Conservation (phyloP, 768 basidiomycete genomes). For the Hebeloma cylindrosporum region DNA sequence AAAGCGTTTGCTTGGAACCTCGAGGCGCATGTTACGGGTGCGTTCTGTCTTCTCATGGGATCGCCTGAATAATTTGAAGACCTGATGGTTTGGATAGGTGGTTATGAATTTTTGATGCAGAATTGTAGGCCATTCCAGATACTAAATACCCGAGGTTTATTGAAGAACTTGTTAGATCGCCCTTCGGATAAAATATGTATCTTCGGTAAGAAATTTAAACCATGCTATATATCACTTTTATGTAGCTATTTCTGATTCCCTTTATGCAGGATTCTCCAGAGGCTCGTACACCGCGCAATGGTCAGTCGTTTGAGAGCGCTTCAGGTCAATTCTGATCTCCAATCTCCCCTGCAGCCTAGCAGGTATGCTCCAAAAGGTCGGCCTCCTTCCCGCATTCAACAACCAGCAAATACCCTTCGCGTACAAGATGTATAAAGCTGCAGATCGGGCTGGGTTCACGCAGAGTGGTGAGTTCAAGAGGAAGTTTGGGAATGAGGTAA, state of each 20-base stretch:
- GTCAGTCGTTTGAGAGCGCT: too few relatives aligned
- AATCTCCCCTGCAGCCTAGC: conserved; percentile 34
- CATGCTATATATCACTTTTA: too few relatives aligned
- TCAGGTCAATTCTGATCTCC: neutral
- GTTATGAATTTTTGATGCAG: conserved; percentile 62
- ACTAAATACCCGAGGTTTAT: neutral
- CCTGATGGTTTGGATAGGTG: conserved; percentile 33
- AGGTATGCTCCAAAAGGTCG: conserved; percentile 57
- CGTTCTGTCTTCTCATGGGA: conserved; percentile 2
- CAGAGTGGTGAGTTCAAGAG: conserved; percentile 49
- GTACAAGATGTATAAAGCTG: conserved; percentile 52
- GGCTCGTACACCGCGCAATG: conserved; percentile 56
- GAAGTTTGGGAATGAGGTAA: conserved; percentile 47
- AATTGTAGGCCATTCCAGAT: conserved; percentile 38
- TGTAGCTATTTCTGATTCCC: too few relatives aligned
- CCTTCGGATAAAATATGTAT: conserved; percentile 57
- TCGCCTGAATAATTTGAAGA: neutral
- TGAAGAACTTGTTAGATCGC: conserved; percentile 30
- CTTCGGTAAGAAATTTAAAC: too few relatives aligned
- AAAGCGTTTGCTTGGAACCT: conserved; percentile 49
- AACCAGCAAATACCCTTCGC: conserved; percentile 58
- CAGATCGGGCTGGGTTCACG: conserved; percentile 42
- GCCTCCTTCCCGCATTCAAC: conserved; percentile 41
- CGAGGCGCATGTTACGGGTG: conserved; percentile 52
- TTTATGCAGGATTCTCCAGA: conserved; percentile 63